A percentile compares a stretch with the other conserved stretches of the same genome.
Conservation (phyloP, 371 early-diverging fungal genomes). For the Batkoa obscura region DNA sequence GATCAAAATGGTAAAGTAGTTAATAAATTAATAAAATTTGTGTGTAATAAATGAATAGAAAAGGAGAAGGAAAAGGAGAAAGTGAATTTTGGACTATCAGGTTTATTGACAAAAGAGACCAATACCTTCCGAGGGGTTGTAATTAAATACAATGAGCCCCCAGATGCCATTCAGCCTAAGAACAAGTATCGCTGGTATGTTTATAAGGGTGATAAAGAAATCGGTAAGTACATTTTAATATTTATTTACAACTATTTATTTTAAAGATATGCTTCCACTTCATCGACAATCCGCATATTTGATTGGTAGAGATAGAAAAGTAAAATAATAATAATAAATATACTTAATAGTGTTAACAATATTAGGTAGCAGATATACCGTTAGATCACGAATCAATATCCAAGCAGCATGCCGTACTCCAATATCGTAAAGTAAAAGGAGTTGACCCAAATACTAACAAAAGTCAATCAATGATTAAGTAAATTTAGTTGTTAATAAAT, state of each 20-base stretch:
- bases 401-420: conserved; percentile 79
- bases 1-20: no score
- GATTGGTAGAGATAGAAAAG: conserved; percentile 73
- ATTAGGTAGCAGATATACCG: conserved; percentile 72
- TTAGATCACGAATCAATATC: conserved; percentile 75
- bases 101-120: conserved; percentile 65
- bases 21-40: no score
- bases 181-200: conserved; percentile 69
- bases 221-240: conserved; percentile 27
- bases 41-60: no score
- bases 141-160: conserved; percentile 75
- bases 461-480: conserved; percentile 24
- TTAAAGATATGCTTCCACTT: conserved; percentile 57
- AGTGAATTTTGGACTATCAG: conserved; percentile 69
- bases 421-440: conserved; percentile 42
- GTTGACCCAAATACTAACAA: conserved; percentile 11
- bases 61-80: conserved; percentile 11
- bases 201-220: conserved; percentile 73
- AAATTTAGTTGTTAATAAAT: conserved; percentile 18
- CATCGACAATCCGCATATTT: conserved; percentile 74
- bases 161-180: conserved; percentile 65
- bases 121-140: conserved; percentile 67
- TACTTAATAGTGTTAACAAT: neutral
- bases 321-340: conserved; percentile 13
- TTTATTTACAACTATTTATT: neutral